phyloP scores from a whole-genome alignment of 2,329 filamentous ascomycete genomes.

The Drechmeria coniospora region DNA sequence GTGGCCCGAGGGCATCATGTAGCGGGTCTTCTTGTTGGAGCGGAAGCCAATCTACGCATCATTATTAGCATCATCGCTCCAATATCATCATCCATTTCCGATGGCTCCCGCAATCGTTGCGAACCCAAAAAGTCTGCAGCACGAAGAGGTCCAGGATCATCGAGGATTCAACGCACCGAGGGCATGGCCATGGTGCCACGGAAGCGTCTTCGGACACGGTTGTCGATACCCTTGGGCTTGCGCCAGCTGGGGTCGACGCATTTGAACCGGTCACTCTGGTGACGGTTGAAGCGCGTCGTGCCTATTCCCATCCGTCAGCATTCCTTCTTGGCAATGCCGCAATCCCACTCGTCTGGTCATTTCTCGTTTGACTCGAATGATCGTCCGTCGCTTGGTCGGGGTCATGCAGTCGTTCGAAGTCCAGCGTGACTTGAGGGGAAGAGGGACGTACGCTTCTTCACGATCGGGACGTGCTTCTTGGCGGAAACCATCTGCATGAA shows the following conservation, averaged over 20 bases:
- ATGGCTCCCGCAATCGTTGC: too few relatives aligned
- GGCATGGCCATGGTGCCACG: slow-evolving; percentile 93
- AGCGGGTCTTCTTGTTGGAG: slow-evolving; percentile 98
- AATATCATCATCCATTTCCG: neutral
- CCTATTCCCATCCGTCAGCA: slow-evolving; percentile 40
- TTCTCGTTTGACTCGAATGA: neutral
- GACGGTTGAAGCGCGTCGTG: slow-evolving; percentile 89
- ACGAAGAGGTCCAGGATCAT: neutral
- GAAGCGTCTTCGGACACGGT: slow-evolving; percentile 92
- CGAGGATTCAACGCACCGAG: slow-evolving; percentile 55
- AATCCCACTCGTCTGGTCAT: neutral
- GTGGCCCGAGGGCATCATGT: slow-evolving; percentile 98
- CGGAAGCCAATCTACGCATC: slow-evolving; percentile 77
- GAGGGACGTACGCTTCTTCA: slow-evolving; percentile 92
- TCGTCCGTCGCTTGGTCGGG: slow-evolving; percentile 1
- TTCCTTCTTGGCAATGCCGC: slow-evolving; percentile 5
- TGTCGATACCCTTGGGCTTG: slow-evolving; percentile 99
- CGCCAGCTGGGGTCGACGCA: slow-evolving; percentile 84
- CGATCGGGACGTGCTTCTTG: slow-evolving; percentile 98
- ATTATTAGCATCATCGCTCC: slow-evolving; percentile 3
- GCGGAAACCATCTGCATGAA: slow-evolving; percentile 78
- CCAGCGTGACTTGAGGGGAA: slow-evolving; percentile 5
- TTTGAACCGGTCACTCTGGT: slow-evolving; percentile 96
- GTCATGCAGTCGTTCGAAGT: neutral
- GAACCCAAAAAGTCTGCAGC: slow-evolving; percentile 1